Base-by-base conservation (phyloP, 2,329 filamentous ascomycete genomes). In the Purpureocillium lavendulum region DNA sequence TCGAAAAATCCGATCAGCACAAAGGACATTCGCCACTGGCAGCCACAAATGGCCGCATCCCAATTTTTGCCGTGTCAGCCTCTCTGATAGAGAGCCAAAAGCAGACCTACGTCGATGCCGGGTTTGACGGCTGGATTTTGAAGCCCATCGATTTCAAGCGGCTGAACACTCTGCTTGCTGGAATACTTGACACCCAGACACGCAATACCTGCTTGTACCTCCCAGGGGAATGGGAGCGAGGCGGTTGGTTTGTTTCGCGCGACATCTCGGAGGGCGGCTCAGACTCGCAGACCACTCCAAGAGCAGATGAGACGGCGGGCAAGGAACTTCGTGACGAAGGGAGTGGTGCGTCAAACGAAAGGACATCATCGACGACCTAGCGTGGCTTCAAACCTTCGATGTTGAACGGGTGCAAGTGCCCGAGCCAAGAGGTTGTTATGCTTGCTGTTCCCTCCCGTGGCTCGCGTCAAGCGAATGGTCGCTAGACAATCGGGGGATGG, bases 101-200 rank as follows among this genome's bases (percentile, higher is more conserved):
- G 37, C 67, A 81, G 31, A 73, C 62, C 0, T 95, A 94, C 49
- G 74, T 87, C 33, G 71, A 84, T 33, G 79, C 80, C 7, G 88
- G 88, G 0, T 94, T 94, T 49, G 87, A 94, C 49, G 88, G 84
- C 17, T 94, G 87, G 87, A 88, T 95, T 18, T 65, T 94, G 41
- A 94, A 94, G 53, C 87, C 87, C 0, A 84, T 94, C 33, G 80
- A 90, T 44, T 94, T 94, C 55, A 77, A 79, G 48, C 73, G 87
- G 8, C 67, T 94, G 1, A 77, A 77, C 42, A 70, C 73, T 16
- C 67, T 94, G 7, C 70, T 94, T 40, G 59, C 66, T 1, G 87
- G 86, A 1, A 84, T 92, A 30, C 69, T 77, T 3, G 72, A 85
- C 34, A 64, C 72, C 1, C 61, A 73, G 0, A 62, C 71, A 1